phyloP scores from a whole-genome alignment of 208 protist genomes.

The Acanthamoeba lenticulata region DNA sequence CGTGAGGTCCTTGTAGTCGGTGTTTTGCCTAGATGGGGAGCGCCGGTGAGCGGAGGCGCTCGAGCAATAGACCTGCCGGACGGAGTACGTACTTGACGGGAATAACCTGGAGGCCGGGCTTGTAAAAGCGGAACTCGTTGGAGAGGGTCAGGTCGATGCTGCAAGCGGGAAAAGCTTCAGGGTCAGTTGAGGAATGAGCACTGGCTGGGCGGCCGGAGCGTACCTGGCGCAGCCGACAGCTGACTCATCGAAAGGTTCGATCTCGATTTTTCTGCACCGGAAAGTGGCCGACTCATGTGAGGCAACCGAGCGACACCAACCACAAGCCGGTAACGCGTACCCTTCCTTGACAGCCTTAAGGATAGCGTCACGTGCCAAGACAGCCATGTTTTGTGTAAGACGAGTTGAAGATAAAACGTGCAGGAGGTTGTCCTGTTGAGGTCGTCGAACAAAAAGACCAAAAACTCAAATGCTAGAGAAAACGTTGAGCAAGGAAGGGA shows the following conservation, averaged over 20 bases:
- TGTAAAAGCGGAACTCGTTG: slow-evolving; percentile 63
- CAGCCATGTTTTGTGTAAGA: not conserved
- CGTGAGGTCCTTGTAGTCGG: slow-evolving; percentile 73
- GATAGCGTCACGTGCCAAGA: slow-evolving; percentile 40
- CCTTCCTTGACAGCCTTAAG: not conserved
- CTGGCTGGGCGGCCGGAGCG: no score
- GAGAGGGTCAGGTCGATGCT: slow-evolving; percentile 59
- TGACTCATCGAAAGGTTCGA: slow-evolving; percentile 32
- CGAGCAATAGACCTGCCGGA: not conserved
- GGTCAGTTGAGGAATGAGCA: no score
- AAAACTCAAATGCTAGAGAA: no score
- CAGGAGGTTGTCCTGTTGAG: no score
- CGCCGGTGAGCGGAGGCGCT: not conserved
- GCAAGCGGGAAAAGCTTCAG: no score
- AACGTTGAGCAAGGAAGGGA: no score
- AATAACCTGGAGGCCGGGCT: slow-evolving; percentile 3
- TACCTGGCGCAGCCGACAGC: slow-evolving; percentile 63
- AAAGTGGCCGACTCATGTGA: not conserved
- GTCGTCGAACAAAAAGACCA: no score
- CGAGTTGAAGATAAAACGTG: no score
- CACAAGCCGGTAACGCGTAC: not conserved
- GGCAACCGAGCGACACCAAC: not conserved
- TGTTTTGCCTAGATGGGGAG: not conserved
- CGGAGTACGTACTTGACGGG: not conserved
- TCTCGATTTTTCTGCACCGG: slow-evolving; percentile 5